Percentiles rank a stretch among this genome's conserved stretches.
Evolutionary conservation across 352 stramenopile species (phyloP).

Genomic region (Aphanomyces euteiches): DNA sequence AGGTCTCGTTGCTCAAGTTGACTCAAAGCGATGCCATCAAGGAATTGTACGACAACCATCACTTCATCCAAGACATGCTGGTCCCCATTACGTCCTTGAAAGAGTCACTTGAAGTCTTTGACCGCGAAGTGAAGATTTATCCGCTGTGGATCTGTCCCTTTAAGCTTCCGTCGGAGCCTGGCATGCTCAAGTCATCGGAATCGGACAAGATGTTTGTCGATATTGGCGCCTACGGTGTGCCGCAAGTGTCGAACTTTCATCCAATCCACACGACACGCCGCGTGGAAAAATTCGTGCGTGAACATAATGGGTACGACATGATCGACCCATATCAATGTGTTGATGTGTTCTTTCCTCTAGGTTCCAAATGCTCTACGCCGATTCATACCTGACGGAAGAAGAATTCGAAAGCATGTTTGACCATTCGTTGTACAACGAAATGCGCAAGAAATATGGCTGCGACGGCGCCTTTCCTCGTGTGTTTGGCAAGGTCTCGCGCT

Average conservation of each 20-base stretch:
- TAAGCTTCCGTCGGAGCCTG: conserved; percentile 4
- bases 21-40: conserved; percentile 41
- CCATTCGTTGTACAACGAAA: conserved; percentile 41
- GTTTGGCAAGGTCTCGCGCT: conserved; percentile 44
- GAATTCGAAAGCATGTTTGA: conserved; percentile 58
- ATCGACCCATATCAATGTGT: conserved; percentile 25
- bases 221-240: conserved; percentile 38
- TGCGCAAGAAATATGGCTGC: conserved; percentile 39
- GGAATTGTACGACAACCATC: conserved; percentile 37
- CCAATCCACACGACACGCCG: conserved; percentile 31
- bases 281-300: conserved; percentile 35
- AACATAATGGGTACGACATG: conserved; percentile 33
- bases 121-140: conserved; percentile 36
- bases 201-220: conserved; percentile 36
- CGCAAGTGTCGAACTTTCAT: conserved; percentile 36
- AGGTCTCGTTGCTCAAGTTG: conserved; percentile 51
- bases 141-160: conserved; percentile 41
- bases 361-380: conserved; percentile 49
- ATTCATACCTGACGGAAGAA: conserved; percentile 44
- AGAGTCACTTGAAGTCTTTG: conserved; percentile 32
- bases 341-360: neutral
- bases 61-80: conserved; percentile 50
- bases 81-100: conserved; percentile 36
- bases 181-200: conserved; percentile 22
- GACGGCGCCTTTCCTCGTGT: conserved; percentile 44